phyloP scores from a whole-genome alignment of 192 early-diverging fungal species.

The Kappamyces sp. region DNA sequence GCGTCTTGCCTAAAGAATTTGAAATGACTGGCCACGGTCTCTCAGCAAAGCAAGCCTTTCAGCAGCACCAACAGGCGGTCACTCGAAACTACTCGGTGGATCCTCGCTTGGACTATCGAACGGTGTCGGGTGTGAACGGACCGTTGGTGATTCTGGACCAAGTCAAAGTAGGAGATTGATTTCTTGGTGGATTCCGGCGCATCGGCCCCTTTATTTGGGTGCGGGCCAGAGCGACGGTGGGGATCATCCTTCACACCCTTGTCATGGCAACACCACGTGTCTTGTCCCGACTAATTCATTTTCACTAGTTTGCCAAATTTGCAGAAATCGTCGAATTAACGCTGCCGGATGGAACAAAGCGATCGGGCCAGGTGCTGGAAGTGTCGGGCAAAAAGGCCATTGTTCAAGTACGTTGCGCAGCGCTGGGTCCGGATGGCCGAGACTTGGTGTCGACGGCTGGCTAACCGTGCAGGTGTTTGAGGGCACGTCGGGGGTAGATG shows the following conservation, averaged over 20 bases:
- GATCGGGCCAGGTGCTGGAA: conserved; percentile 95
- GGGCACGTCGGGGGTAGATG: conserved; percentile 93
- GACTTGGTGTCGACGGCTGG: no score
- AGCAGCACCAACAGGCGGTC: conserved; percentile 78
- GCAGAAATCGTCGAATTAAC: conserved; percentile 96
- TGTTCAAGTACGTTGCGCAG: conserved; percentile 65
- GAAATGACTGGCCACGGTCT: conserved; percentile 29
- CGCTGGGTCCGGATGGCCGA: not conserved
- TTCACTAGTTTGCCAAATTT: conserved; percentile 85
- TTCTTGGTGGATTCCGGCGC: not conserved
- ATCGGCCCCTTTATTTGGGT: not conserved
- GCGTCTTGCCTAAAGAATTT: no score
- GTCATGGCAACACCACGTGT: no score
- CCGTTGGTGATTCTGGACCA: conserved; percentile 98
- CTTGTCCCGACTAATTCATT: not conserved
- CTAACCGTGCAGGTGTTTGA: conserved; percentile 77
- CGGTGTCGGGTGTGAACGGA: conserved; percentile 95
- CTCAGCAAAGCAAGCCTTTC: conserved; percentile 58
- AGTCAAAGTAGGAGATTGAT: conserved; percentile 71
- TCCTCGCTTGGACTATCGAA: conserved; percentile 93
- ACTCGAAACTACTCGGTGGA: conserved; percentile 79
- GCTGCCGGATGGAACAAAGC: conserved; percentile 90
- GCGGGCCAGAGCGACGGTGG: not conserved
- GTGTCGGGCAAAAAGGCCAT: conserved; percentile 93
- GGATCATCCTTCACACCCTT: conserved; percentile 10